phyloP scores from a whole-genome alignment of 2,329 filamentous ascomycete genomes.

The Phialophora chinensis region DNA sequence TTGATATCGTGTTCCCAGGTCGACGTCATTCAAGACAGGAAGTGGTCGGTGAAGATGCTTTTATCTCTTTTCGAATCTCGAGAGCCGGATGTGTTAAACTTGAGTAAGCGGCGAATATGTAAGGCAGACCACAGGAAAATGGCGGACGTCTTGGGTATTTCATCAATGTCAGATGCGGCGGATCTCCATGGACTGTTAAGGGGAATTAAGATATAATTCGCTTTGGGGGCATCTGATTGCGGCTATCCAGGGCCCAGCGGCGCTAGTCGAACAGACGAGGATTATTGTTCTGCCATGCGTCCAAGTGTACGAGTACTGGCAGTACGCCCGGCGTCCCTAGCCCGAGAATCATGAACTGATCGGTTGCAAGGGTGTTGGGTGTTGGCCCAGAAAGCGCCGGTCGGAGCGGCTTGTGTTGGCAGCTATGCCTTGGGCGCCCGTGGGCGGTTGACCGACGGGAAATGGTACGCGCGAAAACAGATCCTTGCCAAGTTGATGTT shows the following conservation, averaged over 20 bases:
- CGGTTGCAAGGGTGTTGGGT: slow-evolving; percentile 21
- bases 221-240: slow-evolving; percentile 18
- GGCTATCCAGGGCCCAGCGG: slow-evolving; percentile 23
- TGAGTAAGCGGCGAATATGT: slow-evolving; percentile 30
- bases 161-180: slow-evolving; percentile 28
- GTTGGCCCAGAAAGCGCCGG: slow-evolving; percentile 4
- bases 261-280: slow-evolving; percentile 28
- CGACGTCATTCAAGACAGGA: slow-evolving; percentile 28
- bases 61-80: slow-evolving; percentile 13
- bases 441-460: slow-evolving; percentile 34
- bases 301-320: slow-evolving; percentile 8
- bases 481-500: slow-evolving; percentile 12
- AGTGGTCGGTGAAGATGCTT: slow-evolving; percentile 13
- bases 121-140: slow-evolving; percentile 8
- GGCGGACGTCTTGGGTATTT: slow-evolving; percentile 27
- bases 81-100: slow-evolving; percentile 19
- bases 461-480: slow-evolving; percentile 18
- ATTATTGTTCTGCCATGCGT: slow-evolving; percentile 35
- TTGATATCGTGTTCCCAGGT: slow-evolving; percentile 19
- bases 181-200: slow-evolving; percentile 18
- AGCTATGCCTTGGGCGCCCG: background rate
- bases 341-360: slow-evolving; percentile 19
- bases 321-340: slow-evolving; percentile 18
- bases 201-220: slow-evolving; percentile 31
- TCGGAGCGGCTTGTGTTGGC: slow-evolving; percentile 11